Percentiles rank a stretch among this genome's conserved stretches.
phyloP scores from a whole-genome alignment of 768 basidiomycete species.

The Mycena vitilis region DNA sequence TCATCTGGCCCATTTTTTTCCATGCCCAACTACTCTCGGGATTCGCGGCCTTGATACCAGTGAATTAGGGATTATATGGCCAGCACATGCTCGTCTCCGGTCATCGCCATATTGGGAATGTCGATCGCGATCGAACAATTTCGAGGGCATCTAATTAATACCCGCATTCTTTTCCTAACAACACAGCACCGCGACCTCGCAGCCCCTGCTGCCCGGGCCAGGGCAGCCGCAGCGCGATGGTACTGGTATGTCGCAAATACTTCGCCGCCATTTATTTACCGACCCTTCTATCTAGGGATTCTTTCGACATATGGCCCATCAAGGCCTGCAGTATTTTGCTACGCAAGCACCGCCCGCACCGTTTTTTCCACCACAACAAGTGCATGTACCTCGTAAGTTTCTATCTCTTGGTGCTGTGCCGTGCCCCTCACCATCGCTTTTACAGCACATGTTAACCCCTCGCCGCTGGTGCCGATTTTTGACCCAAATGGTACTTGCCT shows the following conservation, averaged over 20 bases:
- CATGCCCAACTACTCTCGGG: no score
- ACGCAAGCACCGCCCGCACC: not conserved
- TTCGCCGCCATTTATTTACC: not conserved
- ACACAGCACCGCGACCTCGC: no score
- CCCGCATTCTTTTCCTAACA: no score
- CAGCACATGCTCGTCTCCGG: not conserved
- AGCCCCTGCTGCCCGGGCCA: no score
- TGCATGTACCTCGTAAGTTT: not conserved
- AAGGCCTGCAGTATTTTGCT: not conserved
- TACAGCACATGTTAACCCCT: not conserved
- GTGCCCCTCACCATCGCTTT: not conserved
- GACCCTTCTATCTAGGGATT: not conserved
- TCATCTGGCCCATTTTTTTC: no score
- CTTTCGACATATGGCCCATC: not conserved
- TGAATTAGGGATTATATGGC: not conserved
- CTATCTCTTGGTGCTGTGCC: not conserved
- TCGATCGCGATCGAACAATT: conserved; percentile 3
- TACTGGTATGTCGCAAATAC: not conserved
- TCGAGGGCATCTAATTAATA: no score
- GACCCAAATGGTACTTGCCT: not conserved
- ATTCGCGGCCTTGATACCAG: no score
- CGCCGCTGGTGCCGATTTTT: not conserved
- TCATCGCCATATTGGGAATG: conserved; percentile 1
- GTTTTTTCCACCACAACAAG: not conserved
- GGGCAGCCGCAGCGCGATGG: not conserved